Base-by-base conservation (phyloP, 257 asterid species). In the Nicotiana knightiana region DNA sequence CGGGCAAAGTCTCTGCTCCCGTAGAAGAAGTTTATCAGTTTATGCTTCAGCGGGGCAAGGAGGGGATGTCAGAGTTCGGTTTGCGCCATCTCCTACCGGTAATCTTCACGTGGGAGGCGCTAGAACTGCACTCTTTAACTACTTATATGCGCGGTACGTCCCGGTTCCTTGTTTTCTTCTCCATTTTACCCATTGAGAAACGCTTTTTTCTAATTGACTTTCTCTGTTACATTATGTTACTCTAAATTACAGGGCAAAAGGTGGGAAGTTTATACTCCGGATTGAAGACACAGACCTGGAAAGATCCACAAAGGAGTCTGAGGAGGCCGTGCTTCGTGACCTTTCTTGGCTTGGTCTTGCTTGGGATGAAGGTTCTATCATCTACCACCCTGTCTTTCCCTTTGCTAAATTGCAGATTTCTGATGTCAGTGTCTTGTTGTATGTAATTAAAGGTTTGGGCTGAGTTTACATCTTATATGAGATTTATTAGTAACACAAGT, bases 41-140 rank as follows among this genome's bases (percentile, higher is more conserved):
- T 87, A 87, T 13, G 95, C 96, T 17, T 86, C 90, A 13, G 86
- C 95, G 28, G 76, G 87, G 0, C 15, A 83, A 7, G 58, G 67
- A 1, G 86, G 82, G n/a, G 77, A 85, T 4, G 87, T 96, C 65
- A 92, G 99, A 28, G 99, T 96, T 79, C 95, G 99, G 15, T 96
- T 96, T 77, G 98, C 99, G 6, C 99, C 97, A 43, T 96, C 97
- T n/a, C 99, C 99, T 35, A 96, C 99, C 53, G 98, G 99, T 13
- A 93, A 96, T 83, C 97, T 96, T 70, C 99, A 96, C 83, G 98
- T 96, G 15, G 99, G 99, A 67, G 98, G 99, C 46, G 99, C 99
- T 64, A 91, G 99, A 63, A 96, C 98, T 39, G 98, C 99, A 7
- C 98, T 96, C 76, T 96, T 93, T 90, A 96, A 96, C 81, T 96